Conservation (phyloP, 345 rosid genomes). For the Salix udensis region DNA sequence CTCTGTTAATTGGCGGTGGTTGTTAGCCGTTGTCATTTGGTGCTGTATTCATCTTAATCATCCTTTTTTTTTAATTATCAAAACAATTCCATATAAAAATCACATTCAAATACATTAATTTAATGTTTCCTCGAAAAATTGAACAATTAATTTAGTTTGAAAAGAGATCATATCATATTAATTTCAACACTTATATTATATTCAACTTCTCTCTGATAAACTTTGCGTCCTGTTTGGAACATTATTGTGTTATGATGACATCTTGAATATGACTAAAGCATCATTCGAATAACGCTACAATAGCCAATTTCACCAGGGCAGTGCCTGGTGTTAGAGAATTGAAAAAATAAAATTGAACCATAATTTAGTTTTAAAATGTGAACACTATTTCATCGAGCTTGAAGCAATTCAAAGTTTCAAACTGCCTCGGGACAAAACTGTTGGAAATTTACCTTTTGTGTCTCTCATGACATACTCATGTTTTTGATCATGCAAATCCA, state of each 20-base stretch:
- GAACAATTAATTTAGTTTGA: not conserved
- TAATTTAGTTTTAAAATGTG: no score
- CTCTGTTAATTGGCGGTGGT: no score
- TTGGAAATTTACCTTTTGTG: no score
- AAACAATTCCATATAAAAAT: no score
- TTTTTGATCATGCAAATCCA: no score
- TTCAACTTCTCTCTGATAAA: not conserved
- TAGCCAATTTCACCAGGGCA: no score
- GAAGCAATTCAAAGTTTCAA: not conserved
- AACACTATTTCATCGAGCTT: not conserved
- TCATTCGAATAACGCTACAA: not conserved
- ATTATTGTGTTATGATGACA: not conserved
- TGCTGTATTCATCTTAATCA: not conserved
- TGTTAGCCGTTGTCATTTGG: not conserved
- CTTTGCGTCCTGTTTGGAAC: not conserved
- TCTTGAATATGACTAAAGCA: not conserved
- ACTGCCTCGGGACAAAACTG: not conserved
- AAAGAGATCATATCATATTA: not conserved
- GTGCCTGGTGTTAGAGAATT: no score
- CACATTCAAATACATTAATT: no score
- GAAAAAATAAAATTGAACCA: no score
- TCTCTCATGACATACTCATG: no score
- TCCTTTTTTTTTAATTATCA: no score
- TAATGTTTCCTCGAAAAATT: not conserved
- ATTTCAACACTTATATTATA: not conserved